Percentiles rank a stretch among this genome's conserved stretches.
These are phyloP conservation scores for Thermochaetoides thermophila DNA, from an alignment of 495 filamentous ascomycete species.

Conservation along the genomic window DNA sequence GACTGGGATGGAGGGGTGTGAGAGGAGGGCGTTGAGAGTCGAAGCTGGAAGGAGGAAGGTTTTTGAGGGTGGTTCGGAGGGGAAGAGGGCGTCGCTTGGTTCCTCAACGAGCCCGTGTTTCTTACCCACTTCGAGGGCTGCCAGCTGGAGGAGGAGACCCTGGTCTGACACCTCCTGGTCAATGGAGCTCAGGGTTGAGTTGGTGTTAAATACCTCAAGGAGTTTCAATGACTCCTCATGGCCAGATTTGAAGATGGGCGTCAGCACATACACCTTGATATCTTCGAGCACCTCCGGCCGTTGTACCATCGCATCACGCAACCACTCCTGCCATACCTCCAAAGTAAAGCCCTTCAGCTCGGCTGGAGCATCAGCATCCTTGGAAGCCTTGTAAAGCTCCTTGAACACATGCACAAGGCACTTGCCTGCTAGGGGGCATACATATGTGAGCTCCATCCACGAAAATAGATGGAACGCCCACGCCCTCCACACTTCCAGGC, in stretches of 20 bases:
- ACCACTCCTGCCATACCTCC: slow-evolving; percentile 33
- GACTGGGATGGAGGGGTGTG: slow-evolving; percentile 44
- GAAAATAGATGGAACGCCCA: slow-evolving; percentile 36
- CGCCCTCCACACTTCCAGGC: slow-evolving; percentile 23
- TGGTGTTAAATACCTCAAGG: slow-evolving; percentile 29
- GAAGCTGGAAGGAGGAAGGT: slow-evolving; percentile 25
- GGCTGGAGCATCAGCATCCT: slow-evolving; percentile 18
- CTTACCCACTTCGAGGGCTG: slow-evolving; percentile 63
- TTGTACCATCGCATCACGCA: slow-evolving; percentile 29
- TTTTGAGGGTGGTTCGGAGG: slow-evolving; percentile 7
- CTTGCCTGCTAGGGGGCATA: slow-evolving; percentile 50
- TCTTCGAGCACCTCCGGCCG: slow-evolving; percentile 44
- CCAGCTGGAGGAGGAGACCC: slow-evolving; percentile 43
- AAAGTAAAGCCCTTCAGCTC: slow-evolving; percentile 17
- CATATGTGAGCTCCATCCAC: slow-evolving; percentile 48
- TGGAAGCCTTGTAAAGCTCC: slow-evolving; percentile 13
- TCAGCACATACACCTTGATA: slow-evolving; percentile 59
- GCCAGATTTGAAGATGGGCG: slow-evolving; percentile 51
- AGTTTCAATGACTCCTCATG: slow-evolving; percentile 39
- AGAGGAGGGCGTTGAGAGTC: slow-evolving; percentile 40
- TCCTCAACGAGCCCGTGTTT: slow-evolving; percentile 63
- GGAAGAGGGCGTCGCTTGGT: slow-evolving; percentile 36
- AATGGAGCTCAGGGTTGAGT: slow-evolving; percentile 25
- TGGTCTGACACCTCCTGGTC: slow-evolving; percentile 35
- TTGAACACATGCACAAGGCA: slow-evolving; percentile 44